Evolutionary conservation across 208 protist genomes (phyloP).

Genomic region (Leishmania martiniquensis): DNA sequence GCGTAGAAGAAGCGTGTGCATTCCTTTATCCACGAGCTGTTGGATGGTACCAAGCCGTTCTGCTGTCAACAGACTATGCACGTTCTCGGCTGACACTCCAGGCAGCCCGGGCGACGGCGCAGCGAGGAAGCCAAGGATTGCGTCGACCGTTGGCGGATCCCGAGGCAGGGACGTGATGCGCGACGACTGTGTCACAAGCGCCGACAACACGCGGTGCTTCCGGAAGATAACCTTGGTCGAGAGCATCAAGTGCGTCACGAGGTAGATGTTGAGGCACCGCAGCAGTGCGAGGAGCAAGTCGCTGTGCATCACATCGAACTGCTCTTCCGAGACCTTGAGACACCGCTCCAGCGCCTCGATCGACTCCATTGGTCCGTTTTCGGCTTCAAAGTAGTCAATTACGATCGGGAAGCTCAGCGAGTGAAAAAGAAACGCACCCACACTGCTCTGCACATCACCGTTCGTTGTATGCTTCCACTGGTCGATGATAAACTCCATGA

Average conservation of each 20-base stretch:
- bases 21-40: conserved; percentile 60
- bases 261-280: conserved; percentile 80
- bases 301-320: conserved; percentile 70
- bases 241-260: conserved; percentile 82
- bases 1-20: conserved; percentile 71
- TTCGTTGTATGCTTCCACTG: conserved; percentile 61
- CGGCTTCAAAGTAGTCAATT: conserved; percentile 66
- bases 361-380: conserved; percentile 53
- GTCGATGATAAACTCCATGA: conserved; percentile 75
- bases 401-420: conserved; percentile 83
- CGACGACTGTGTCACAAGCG: conserved; percentile 70
- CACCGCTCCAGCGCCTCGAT: conserved; percentile 54
- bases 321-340: conserved; percentile 69
- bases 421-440: conserved; percentile 77
- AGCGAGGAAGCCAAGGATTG: conserved; percentile 69
- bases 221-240: conserved; percentile 84
- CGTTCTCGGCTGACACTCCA: conserved; percentile 74
- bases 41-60: conserved; percentile 65
- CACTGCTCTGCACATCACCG: conserved; percentile 73
- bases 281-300: conserved; percentile 58
- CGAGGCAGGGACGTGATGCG: conserved; percentile 65
- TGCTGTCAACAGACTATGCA: conserved; percentile 73
- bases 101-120: conserved; percentile 53
- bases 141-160: conserved; percentile 71
- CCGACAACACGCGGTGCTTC: conserved; percentile 75